Base-by-base conservation (phyloP, 108 stramenopile species). In the Discostella pseudostelligera region DNA sequence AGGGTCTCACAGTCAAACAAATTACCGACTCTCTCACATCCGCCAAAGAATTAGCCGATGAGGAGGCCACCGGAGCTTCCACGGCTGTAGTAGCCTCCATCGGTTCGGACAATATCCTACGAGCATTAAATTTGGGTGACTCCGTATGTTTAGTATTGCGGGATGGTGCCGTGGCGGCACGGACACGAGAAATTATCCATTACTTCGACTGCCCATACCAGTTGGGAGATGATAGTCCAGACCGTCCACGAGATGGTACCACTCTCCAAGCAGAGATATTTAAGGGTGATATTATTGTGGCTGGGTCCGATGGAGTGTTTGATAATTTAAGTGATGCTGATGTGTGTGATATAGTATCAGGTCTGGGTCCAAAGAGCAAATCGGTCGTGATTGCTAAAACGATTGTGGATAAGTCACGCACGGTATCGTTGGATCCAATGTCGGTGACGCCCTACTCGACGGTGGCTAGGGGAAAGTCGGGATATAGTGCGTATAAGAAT, bases 131-230 rank as follows among this genome's bases (percentile, higher is more conserved):
- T 72, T 62, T 94, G 13, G 93, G 93, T n/a, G 93, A 94, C 68
- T 89, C 88, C 6, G 74, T 62, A 2, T 83, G 81, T 37, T 64
- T 91, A 16, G 87, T 94, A 9, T 50, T 90, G 44, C 76, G 93
- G 20, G 80, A 87, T 60, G 85, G 75, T 16, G 79, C 70, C 47
- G 63, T 88, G 5, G 81, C 78, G 3, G 85, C 87, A 3, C 81
- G 79, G 26, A 88, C 88, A 11, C 78, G 79, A 44, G 93, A 94
- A 62, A 87, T 88, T 26, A 63, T 76, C 10, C 93, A 94, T 56
- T 94, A 85, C 63, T 94, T 89, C 72, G 93, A 94, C 51, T 94
- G 93, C 62, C 93, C 93, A 0, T 94, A 89, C 62, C 93, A 94
- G 51, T 64, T 94, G 37, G 89, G 85, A 0, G 82, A 78, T 32